Evolutionary conservation across 164 flowering plant species (phyloP), one percentile per base, ranked within the genome.

Genomic region (Vitis rotundifolia): DNA sequence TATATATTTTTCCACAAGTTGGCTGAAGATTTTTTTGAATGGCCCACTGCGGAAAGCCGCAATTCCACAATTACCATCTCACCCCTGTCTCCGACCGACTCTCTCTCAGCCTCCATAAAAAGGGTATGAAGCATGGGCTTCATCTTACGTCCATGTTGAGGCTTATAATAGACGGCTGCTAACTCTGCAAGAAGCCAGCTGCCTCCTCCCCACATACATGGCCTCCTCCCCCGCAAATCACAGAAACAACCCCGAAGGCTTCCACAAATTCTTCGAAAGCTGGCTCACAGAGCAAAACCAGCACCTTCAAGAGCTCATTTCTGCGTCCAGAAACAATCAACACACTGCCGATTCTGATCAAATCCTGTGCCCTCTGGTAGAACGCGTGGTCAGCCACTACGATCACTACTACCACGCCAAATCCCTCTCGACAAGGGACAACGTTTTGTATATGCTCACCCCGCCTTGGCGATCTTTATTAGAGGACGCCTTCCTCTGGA

Each of bases 401-500:
- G 88, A 86, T 72, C 29, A 65, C 7, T 92, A 87, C 75, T 90
- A 87, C 71, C 10, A 26, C 3, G 72, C 72, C 60, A 86, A 89
- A 65, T 74, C 90, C 0, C 29, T 44, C 29, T 79, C 79, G 69
- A 83, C 75, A 0, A 75, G 78, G 65, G 61, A 48, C 0, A 79
- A 89, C 64, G 83, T 84, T 11, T 16, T 85, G 1, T 10, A 73
- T 5, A 80, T 89, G 86, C 61, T 89, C 12, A 57, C 86, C 5
- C 95, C 95, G 1, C 3, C 82, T 5, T 92, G 97, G 95, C 68
- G 66, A 5, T 77, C 80, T 66, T 11, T 76, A 0, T 78, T 92
- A 0, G 93, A 92, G 74, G 86, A 84, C 62, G 88, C 95, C 5
- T 86, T 87, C 63, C 79, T 89, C n/a, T 92, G 97, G 97, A 78